Conservation (phyloP, 495 filamentous ascomycete species). For the Aspergillus olivimuriae region DNA sequence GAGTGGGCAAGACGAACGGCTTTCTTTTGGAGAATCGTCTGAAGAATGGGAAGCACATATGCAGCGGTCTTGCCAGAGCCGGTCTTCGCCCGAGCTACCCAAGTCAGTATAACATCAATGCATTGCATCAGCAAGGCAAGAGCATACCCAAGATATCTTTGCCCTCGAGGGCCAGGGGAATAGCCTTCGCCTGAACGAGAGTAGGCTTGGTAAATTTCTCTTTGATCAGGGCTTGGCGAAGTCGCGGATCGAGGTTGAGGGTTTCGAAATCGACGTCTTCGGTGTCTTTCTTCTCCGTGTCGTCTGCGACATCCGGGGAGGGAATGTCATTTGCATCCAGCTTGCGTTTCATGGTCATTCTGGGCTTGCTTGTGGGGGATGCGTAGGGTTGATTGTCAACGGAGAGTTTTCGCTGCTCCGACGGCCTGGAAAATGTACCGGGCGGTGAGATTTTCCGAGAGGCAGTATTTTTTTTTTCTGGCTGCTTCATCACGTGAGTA, state of each 20-base stretch:
- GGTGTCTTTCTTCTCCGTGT: constrained; percentile 13
- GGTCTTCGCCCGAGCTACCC: constrained; percentile 72
- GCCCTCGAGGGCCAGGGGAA: constrained; percentile 84
- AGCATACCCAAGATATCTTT: constrained; percentile 73
- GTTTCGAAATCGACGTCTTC: constrained; percentile 33
- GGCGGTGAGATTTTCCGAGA: too few relatives aligned
- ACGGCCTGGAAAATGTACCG: too few relatives aligned
- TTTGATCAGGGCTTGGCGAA: constrained; percentile 79
- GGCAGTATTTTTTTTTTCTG: too few relatives aligned
- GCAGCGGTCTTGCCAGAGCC: constrained; percentile 97
- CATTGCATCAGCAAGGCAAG: not conserved
- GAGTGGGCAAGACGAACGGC: constrained; percentile 39
- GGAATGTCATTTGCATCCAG: constrained; percentile 55
- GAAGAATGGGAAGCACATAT: constrained; percentile 85
- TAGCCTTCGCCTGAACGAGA: constrained; percentile 75
- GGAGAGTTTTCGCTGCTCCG: too few relatives aligned
- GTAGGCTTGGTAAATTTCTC: constrained; percentile 82
- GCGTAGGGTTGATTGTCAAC: too few relatives aligned
- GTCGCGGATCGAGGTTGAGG: constrained; percentile 72
- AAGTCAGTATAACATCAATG: constrained; percentile 15
- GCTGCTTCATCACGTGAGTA: too few relatives aligned
- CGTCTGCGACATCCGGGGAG: constrained; percentile 27
- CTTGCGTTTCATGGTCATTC: constrained; percentile 62
- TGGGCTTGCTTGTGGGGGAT: too few relatives aligned
- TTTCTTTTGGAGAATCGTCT: constrained; percentile 73